Evolutionary conservation across 176 grass and related monocot species (phyloP).

Genomic region (maize (Zea mays)): Zm-B73-REFERENCE-NAM-5.0 NC_050096.1:200567001-200567500

Average conservation of each 20-base stretch:
- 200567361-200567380: constrained; percentile 87
- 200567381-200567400: constrained; percentile 69
- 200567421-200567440: constrained; percentile 90
- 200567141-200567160: not conserved
- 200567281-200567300: not conserved
- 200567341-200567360: constrained; percentile 65
- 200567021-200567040: not conserved
- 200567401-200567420: constrained; percentile 96
- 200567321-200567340: constrained; percentile 1
- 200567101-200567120: not conserved
- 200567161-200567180: not conserved
- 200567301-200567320: not conserved
- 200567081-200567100: not conserved
- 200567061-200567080: not conserved
- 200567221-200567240: not conserved
- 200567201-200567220: not conserved
- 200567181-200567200: not conserved
- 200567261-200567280: not conserved
- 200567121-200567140: not conserved
- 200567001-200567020: not conserved
- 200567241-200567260: not conserved
- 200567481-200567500: not conserved
- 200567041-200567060: not conserved
- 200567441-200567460: constrained; percentile 88
- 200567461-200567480: constrained; percentile 59